Conservation (phyloP, 1,284 basidiomycete genomes). For the Cryptococcus depauperatus region DNA sequence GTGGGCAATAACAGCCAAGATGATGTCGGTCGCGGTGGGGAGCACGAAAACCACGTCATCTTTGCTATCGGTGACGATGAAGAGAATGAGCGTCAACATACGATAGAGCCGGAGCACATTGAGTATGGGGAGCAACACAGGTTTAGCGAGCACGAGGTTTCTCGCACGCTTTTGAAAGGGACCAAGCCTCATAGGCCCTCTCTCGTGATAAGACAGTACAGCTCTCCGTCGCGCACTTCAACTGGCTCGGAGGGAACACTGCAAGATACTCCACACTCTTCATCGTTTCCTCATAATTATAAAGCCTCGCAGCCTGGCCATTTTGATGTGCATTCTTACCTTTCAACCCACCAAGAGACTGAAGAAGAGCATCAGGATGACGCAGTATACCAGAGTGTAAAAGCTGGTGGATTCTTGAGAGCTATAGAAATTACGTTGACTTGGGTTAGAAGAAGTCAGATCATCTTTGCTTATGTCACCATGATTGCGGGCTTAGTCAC, state of each 20-base stretch:
- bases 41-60: constrained; percentile 1
- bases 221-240: constrained; percentile 46
- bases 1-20: neutral
- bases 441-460: constrained; percentile 30
- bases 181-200: constrained; percentile 10
- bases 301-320: constrained; percentile 14
- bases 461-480: constrained; percentile 35
- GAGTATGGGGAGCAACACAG: constrained; percentile 5
- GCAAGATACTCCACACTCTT: constrained; percentile 46
- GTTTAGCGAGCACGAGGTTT: constrained; percentile 4
- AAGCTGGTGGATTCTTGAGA: constrained; percentile 10
- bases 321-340: constrained; percentile 20
- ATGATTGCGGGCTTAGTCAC: constrained; percentile 27
- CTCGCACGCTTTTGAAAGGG: constrained; percentile 5
- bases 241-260: constrained; percentile 61
- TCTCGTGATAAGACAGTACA: constrained; percentile 11
- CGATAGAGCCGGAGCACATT: neutral
- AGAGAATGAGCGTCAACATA: constrained; percentile 14
- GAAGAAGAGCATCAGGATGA: neutral
- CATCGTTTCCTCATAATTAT: constrained; percentile 8
- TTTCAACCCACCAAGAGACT: constrained; percentile 2
- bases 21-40: neutral
- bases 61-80: constrained; percentile 14
- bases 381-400: constrained; percentile 5
- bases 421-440: constrained; percentile 24